phyloP scores from a whole-genome alignment of 2,329 filamentous ascomycete genomes.

The Eutypa lata region DNA sequence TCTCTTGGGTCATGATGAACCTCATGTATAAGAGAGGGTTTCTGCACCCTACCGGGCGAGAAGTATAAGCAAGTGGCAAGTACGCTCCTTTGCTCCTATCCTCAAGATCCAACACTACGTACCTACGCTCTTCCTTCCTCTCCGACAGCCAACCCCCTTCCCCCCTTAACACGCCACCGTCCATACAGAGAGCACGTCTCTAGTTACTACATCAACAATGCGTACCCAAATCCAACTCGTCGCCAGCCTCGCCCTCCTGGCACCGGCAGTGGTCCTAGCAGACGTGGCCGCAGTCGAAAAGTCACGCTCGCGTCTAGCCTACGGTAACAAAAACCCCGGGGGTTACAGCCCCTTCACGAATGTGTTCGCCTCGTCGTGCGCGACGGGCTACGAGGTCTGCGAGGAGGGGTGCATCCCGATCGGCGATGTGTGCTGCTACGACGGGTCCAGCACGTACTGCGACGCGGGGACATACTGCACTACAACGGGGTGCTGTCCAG shows the following conservation, averaged over 20 bases:
- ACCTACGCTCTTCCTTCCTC: too few species aligned
- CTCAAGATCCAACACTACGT: too few species aligned
- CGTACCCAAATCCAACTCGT: conserved; percentile 11
- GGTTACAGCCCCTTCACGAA: conserved; percentile 13
- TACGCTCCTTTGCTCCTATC: too few species aligned
- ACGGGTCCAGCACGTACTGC: conserved; percentile 21
- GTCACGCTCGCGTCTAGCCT: conserved; percentile 8
- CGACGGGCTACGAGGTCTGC: conserved; percentile 11
- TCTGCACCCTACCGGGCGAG: too few species aligned
- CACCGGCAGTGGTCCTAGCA: too few species aligned
- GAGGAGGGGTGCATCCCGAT: conserved; percentile 19
- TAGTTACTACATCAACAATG: conserved; percentile 10
- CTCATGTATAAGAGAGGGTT: too few species aligned
- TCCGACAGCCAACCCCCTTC: too few species aligned
- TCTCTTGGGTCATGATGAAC: too few species aligned
- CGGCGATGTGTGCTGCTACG: conserved; percentile 17
- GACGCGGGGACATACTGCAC: conserved; percentile 16
- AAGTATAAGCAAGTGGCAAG: too few species aligned
- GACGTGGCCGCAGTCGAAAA: conserved; percentile 9
- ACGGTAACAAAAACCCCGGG: conserved; percentile 7
- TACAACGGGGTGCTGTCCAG: conserved; percentile 19
- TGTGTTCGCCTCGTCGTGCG: conserved; percentile 13
- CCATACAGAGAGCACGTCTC: not conserved
- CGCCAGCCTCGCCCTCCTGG: conserved; percentile 12
- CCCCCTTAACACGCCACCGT: not conserved